Conservation (phyloP, 208 protist species). For the Crithidia bombi region DNA sequence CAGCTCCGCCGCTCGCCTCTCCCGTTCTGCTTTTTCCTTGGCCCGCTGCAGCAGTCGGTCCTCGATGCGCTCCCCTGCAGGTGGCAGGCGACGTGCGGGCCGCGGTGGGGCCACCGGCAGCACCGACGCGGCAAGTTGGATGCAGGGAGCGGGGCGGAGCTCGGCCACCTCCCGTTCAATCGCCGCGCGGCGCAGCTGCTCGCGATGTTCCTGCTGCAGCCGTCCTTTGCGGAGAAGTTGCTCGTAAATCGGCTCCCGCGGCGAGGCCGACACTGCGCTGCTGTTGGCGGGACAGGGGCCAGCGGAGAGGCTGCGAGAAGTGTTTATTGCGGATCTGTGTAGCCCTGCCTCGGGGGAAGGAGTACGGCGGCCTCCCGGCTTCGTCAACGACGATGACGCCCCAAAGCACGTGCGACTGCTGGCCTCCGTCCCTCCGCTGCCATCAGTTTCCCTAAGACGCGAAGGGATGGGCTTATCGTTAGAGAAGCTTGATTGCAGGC, state of each 20-base stretch:
- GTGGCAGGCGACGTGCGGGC: constrained; percentile 14
- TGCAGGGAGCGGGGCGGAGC: constrained; percentile 46
- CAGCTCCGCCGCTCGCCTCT: constrained; percentile 23
- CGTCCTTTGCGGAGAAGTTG: constrained; percentile 71
- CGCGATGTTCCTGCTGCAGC: constrained; percentile 48
- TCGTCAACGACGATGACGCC: not conserved
- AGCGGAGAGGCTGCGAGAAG: not conserved
- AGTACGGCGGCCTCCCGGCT: not conserved
- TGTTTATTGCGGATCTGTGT: not conserved
- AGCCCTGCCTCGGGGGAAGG: not conserved
- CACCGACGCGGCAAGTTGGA: not conserved
- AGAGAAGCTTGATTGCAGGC: constrained; percentile 25
- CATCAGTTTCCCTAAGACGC: not conserved
- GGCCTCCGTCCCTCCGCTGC: not conserved
- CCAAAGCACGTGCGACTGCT: not conserved
- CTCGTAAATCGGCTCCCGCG: constrained; percentile 58
- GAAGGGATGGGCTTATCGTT: not conserved
- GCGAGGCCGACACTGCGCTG: not conserved
- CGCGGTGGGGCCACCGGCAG: not conserved
- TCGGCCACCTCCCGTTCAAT: constrained; percentile 47
- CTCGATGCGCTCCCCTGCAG: constrained; percentile 50
- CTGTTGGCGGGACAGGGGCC: not conserved
- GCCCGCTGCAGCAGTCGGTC: constrained; percentile 58
- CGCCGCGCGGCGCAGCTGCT: constrained; percentile 41
- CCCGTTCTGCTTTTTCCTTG: constrained; percentile 38